Conservation (phyloP, 1,139 yeast species). For the Candida sanyaensis region DNA sequence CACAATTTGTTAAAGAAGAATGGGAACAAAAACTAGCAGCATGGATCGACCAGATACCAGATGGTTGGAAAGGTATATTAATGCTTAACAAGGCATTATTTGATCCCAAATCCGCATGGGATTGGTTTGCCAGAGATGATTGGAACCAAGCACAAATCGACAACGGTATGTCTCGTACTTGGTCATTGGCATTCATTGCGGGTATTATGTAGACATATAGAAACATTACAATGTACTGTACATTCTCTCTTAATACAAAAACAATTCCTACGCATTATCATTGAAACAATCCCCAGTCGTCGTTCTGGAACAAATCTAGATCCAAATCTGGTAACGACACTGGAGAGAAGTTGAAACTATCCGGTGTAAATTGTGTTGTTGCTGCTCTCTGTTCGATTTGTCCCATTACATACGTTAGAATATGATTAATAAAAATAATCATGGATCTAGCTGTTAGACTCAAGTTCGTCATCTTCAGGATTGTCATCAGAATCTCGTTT, state of each 20-base stretch:
- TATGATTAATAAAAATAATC: constrained; percentile 1
- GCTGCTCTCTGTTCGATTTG: neutral
- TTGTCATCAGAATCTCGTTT: neutral
- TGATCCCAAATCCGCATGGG: constrained; percentile 39
- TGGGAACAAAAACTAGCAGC: constrained; percentile 40
- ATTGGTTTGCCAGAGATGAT: constrained; percentile 40
- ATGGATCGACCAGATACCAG: constrained; percentile 39
- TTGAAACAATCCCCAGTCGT: constrained; percentile 1
- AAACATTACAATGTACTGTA: too few relatives aligned
- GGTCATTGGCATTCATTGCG: too few relatives aligned
- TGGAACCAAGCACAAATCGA: constrained; percentile 42
- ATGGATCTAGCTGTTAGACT: neutral
- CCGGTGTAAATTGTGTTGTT: neutral
- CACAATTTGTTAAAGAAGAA: constrained; percentile 41
- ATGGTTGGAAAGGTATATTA: constrained; percentile 49
- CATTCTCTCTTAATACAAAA: too few relatives aligned
- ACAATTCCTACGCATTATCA: neutral
- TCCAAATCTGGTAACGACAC: constrained; percentile 1
- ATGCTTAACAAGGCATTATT: constrained; percentile 40
- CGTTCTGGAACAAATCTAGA: neutral
- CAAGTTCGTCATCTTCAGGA: constrained; percentile 1
- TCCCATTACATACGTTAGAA: neutral
- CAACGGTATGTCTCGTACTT: constrained; percentile 33
- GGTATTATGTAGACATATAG: too few relatives aligned
- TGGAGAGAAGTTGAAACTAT: constrained; percentile 1